Conservation (phyloP, 768 basidiomycete species). For the Naganishia randhawae region DNA sequence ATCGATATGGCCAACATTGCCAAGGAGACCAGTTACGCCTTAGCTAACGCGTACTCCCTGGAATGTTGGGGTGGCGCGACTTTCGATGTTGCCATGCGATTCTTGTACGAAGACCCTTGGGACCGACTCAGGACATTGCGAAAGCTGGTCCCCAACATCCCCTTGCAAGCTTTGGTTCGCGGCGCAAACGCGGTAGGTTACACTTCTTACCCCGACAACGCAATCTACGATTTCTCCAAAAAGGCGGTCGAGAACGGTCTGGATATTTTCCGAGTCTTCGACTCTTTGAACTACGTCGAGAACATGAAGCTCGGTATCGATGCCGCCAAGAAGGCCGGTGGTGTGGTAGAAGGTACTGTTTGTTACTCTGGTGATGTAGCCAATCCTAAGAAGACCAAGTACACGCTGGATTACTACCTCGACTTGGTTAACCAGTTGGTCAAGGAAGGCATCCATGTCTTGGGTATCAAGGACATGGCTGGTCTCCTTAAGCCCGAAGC, state of each 20-base stretch:
- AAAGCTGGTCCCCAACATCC: slow-evolving; percentile 96
- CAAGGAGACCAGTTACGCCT: slow-evolving; percentile 90
- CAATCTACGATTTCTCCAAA: slow-evolving; percentile 98
- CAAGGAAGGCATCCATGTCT: slow-evolving; percentile 88
- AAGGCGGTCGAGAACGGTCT: slow-evolving; percentile 99
- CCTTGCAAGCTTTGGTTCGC: slow-evolving; percentile 94
- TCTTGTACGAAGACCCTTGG: slow-evolving; percentile 99
- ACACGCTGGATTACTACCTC: slow-evolving; percentile 94
- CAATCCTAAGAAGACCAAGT: slow-evolving; percentile 89
- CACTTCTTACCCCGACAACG: slow-evolving; percentile 89
- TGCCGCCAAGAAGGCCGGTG: slow-evolving; percentile 98
- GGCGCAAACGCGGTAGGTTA: slow-evolving; percentile 99
- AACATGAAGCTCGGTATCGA: slow-evolving; percentile 98
- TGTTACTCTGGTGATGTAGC: slow-evolving; percentile 99
- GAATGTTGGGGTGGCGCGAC: slow-evolving; percentile 99
- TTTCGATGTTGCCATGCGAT: slow-evolving; percentile 98
- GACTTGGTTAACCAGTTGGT: slow-evolving; percentile 92
- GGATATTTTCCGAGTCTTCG: slow-evolving; percentile 99
- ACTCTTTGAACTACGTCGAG: slow-evolving; percentile 98
- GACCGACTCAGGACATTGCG: slow-evolving; percentile 91
- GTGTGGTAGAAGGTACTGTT: slow-evolving; percentile 93
- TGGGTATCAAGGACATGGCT: slow-evolving; percentile 99
- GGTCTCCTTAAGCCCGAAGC: slow-evolving; percentile 92
- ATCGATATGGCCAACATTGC: slow-evolving; percentile 98
- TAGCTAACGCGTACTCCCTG: slow-evolving; percentile 90